phyloP scores from a whole-genome alignment of 2,329 filamentous ascomycete species.

The Apiospora kogelbergensis region DNA sequence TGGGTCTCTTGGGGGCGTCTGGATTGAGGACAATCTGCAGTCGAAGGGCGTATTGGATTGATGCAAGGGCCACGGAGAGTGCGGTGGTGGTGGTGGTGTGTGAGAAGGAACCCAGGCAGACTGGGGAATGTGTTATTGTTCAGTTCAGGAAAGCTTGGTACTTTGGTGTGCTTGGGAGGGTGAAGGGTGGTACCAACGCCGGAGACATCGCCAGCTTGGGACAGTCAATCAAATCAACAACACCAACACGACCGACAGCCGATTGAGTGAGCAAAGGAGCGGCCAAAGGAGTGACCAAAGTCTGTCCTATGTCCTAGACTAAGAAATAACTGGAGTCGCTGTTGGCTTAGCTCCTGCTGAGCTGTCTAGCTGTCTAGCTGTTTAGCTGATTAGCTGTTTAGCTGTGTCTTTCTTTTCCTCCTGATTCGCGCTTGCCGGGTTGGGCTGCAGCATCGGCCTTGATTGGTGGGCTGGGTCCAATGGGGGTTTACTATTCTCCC shows the following conservation, averaged over 20 bases:
- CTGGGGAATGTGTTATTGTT: background rate
- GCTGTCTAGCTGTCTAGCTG: background rate
- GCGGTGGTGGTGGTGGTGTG: background rate
- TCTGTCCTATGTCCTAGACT: background rate
- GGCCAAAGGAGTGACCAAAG: background rate
- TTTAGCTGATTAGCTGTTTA: background rate
- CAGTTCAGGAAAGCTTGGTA: background rate
- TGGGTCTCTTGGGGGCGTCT: background rate
- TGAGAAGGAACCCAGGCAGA: background rate
- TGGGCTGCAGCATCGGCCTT: background rate
- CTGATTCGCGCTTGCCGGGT: background rate
- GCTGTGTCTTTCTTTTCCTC: no score
- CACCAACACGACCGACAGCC: background rate
- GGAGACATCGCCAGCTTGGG: background rate
- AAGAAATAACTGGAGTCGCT: slow-evolving; percentile 2
- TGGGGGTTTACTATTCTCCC: background rate
- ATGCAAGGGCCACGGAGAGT: background rate
- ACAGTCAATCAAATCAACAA: background rate
- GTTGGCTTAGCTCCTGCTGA: background rate
- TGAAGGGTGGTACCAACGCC: background rate
- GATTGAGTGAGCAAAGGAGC: no score
- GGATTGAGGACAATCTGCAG: background rate
- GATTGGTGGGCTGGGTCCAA: background rate
- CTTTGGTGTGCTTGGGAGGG: background rate
- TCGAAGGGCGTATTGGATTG: background rate